Base-by-base conservation (phyloP, 2,329 filamentous ascomycete species). In the Talaromyces sp. region DNA sequence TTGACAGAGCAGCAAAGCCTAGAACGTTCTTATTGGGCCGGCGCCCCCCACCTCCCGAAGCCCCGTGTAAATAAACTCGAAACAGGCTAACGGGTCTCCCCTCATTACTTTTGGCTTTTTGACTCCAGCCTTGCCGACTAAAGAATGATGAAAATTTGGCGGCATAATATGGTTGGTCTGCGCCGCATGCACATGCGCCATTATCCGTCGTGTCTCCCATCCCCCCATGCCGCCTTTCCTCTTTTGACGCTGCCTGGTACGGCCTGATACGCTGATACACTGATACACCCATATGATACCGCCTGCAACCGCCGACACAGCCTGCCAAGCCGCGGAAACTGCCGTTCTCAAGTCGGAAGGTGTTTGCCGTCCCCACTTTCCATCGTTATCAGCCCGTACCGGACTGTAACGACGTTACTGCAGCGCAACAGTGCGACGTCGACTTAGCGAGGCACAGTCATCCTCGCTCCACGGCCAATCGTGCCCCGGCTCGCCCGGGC, bases 41-140 rank as follows among this genome's bases (percentile, higher is more conserved):
- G 9, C 9, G n/a, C 5, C 16, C 36, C 6, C n/a, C 63, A 61
- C 63, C 57, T 40, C 56, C 44, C 60, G 56, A 61, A 61, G 65
- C 61, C 64, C 66, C 65, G 63, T 61, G 70, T 64, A 33, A 73
- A 74, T 75, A 70, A 75, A 75, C 72, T 72, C 71, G 74, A 76
- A 76, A 76, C 74, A 73, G 64, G 65, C 74, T 74, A 76, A 76
- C 71, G 69, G 72, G 16, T 36, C 14, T 36, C 31, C 31, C 31
- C 40, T 42, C 40, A 16, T 44, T 44, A 16, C n/a, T n/a, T 12
- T n/a, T n/a, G 2, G 5, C 36, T 27, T 2, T 5, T 5, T 51
- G 18, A 8, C 50, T 66, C 66, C 59, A 31, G 54, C 40, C 44
- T 53, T 30, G 50, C 50, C 14, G 27, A 52, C 18, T 23, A 52